phyloP scores from a whole-genome alignment of 176 grass and related monocot genomes.

The Poa pratensis region DNA sequence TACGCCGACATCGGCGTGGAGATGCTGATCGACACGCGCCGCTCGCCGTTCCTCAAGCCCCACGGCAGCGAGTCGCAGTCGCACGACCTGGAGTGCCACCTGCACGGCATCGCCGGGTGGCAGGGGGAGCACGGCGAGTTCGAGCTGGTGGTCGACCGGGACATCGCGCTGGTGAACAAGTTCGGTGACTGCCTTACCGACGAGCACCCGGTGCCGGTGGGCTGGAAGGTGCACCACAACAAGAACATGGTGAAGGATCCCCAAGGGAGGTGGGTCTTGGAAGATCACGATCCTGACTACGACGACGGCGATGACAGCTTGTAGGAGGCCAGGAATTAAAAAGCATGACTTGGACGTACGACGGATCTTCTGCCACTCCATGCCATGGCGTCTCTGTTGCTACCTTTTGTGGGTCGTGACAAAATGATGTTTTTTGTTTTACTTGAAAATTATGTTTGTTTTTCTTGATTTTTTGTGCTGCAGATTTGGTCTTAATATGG shows the following conservation, averaged over 20 bases:
- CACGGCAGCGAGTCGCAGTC: constrained; percentile 59
- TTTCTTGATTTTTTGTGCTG: not conserved
- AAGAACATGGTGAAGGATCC: constrained; percentile 71
- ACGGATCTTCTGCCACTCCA: not conserved
- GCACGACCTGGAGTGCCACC: constrained; percentile 86
- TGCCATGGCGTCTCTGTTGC: constrained; percentile 18
- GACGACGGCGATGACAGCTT: not conserved
- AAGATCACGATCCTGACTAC: constrained; percentile 56
- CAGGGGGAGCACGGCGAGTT: constrained; percentile 50
- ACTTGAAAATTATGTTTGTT: not conserved
- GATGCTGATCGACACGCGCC: constrained; percentile 67
- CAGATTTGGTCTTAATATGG: not conserved
- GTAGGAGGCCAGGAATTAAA: not conserved
- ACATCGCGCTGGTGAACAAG: constrained; percentile 90
- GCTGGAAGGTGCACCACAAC: constrained; percentile 78
- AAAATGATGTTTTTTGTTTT: not conserved
- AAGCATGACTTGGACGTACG: constrained; percentile 2
- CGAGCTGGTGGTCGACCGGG: constrained; percentile 66
- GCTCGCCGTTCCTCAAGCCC: constrained; percentile 72
- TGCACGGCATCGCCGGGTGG: constrained; percentile 76
- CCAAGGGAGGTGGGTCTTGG: constrained; percentile 63
- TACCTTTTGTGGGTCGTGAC: not conserved
- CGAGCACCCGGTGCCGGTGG: constrained; percentile 65
- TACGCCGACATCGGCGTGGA: constrained; percentile 79
- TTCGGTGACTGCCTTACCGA: constrained; percentile 69